phyloP scores from a whole-genome alignment of 805 yeast genomes.

The Hyphopichia homilentoma region DNA sequence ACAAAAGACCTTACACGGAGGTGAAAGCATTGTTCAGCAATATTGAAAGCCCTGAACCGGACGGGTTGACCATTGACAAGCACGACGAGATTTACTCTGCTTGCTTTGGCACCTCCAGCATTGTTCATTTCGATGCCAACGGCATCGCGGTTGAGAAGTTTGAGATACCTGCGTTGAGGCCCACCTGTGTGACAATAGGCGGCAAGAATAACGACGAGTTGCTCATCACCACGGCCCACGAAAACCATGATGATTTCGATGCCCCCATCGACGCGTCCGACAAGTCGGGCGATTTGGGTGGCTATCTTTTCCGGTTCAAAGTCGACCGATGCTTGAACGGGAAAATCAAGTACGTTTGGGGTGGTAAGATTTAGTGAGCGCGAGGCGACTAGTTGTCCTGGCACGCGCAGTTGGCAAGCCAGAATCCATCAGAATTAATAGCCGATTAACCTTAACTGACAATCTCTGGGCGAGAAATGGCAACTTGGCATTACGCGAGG shows the following conservation, averaged over 20 bases:
- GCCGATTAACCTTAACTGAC: too few species aligned
- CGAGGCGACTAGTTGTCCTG: not conserved
- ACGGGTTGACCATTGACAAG: slow-evolving; percentile 65
- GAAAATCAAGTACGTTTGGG: slow-evolving; percentile 26
- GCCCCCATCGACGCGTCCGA: slow-evolving; percentile 18
- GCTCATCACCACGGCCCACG: slow-evolving; percentile 65
- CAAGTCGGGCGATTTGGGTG: slow-evolving; percentile 53
- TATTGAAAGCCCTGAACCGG: slow-evolving; percentile 57
- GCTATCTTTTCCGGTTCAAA: slow-evolving; percentile 50
- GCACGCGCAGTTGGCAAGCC: too few species aligned
- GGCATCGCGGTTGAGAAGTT: slow-evolving; percentile 53
- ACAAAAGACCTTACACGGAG: slow-evolving; percentile 22
- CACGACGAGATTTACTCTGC: slow-evolving; percentile 60
- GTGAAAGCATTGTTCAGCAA: slow-evolving; percentile 23
- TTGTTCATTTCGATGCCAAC: slow-evolving; percentile 47
- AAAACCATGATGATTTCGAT: slow-evolving; percentile 38
- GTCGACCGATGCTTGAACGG: slow-evolving; percentile 27
- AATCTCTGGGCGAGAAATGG: too few species aligned
- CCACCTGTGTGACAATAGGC: slow-evolving; percentile 69
- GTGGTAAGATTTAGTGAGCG: slow-evolving; percentile 14
- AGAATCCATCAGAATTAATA: too few species aligned
- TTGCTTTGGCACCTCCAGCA: slow-evolving; percentile 57
- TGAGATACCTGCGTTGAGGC: slow-evolving; percentile 54
- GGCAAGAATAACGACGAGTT: slow-evolving; percentile 56
- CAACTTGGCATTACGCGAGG: too few species aligned